These are phyloP conservation scores for Davidsoniella neocaledoniae DNA, from an alignment of 2,329 filamentous ascomycete genomes.

Conservation along the genomic window DNA sequence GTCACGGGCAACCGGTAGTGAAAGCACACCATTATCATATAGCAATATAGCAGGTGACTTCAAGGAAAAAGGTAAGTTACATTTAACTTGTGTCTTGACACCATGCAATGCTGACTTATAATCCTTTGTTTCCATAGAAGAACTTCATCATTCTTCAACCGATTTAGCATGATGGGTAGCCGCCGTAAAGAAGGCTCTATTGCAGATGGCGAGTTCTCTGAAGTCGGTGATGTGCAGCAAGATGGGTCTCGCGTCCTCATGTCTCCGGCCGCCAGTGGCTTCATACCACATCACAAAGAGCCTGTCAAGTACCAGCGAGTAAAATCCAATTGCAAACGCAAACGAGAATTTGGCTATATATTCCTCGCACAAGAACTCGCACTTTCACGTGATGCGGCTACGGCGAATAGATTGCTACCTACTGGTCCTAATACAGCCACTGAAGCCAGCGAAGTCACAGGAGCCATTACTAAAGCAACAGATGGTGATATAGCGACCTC, in stretches of 20 bases:
- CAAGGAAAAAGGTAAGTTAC: constrained; percentile 48
- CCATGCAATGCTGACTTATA: not conserved
- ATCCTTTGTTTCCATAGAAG: constrained; percentile 39
- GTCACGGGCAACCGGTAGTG: too few relatives aligned
- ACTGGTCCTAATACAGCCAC: not conserved
- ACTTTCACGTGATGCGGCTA: constrained; percentile 18
- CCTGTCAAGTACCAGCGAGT: constrained; percentile 86
- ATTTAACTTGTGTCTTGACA: not conserved
- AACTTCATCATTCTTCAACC: constrained; percentile 76
- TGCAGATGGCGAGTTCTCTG: constrained; percentile 61
- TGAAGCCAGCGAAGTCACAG: constrained; percentile 12
- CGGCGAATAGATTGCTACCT: constrained; percentile 4
- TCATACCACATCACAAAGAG: constrained; percentile 72
- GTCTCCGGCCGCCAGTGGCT: constrained; percentile 45
- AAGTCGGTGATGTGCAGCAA: constrained; percentile 48
- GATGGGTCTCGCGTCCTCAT: constrained; percentile 55
- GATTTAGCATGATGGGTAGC: constrained; percentile 44
- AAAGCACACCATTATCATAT: too few relatives aligned
- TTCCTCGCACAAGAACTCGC: constrained; percentile 82
- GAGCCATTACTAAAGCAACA: constrained; percentile 16
- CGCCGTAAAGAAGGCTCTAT: constrained; percentile 9
- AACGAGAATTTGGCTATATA: constrained; percentile 65
- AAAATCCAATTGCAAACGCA: constrained; percentile 62
- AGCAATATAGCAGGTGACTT: not conserved
- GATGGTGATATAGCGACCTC: not conserved